Evolutionary conservation across 495 filamentous ascomycete species (phyloP).

Genomic region (Hyaloscypha variabilis): DNA sequence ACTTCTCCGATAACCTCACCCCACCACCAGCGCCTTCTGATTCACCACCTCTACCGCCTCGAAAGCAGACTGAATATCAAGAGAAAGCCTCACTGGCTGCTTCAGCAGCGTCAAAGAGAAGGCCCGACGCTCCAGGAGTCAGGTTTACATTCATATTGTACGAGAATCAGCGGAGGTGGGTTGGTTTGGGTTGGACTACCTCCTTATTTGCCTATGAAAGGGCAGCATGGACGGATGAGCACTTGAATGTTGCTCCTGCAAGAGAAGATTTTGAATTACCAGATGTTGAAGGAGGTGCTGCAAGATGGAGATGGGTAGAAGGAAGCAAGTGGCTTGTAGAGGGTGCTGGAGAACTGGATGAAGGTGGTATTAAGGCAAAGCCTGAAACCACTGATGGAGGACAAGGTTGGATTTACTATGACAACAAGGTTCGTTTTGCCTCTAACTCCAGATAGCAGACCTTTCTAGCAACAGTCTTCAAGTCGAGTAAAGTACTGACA

Average conservation of each 20-base stretch:
- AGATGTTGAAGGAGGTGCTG: constrained; percentile 77
- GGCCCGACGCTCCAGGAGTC: constrained; percentile 69
- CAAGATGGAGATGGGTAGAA: constrained; percentile 88
- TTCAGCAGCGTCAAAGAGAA: constrained; percentile 44
- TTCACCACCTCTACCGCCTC: constrained; percentile 33
- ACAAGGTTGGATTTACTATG: constrained; percentile 95
- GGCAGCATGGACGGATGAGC: constrained; percentile 92
- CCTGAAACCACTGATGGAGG: constrained; percentile 57
- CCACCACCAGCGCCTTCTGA: constrained; percentile 12
- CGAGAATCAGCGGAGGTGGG: constrained; percentile 95
- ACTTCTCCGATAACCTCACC: constrained; percentile 50
- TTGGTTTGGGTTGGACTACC: constrained; percentile 93
- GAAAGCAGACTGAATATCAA: constrained; percentile 42
- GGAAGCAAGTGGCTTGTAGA: constrained; percentile 88
- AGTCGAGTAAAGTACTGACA: constrained; percentile 9
- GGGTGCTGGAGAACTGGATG: constrained; percentile 60
- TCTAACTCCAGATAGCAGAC: neutral
- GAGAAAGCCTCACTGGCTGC: constrained; percentile 48
- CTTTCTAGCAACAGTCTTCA: neutral
- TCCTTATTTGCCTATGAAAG: constrained; percentile 89
- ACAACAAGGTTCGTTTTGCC: constrained; percentile 76
- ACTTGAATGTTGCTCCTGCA: constrained; percentile 75
- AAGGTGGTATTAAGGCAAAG: constrained; percentile 39
- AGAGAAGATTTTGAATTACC: constrained; percentile 87
- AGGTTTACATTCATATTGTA: constrained; percentile 95